These are phyloP conservation scores for Gloeostereum incarnatum DNA, from an alignment of 768 basidiomycete species.

Conservation along the genomic window DNA sequence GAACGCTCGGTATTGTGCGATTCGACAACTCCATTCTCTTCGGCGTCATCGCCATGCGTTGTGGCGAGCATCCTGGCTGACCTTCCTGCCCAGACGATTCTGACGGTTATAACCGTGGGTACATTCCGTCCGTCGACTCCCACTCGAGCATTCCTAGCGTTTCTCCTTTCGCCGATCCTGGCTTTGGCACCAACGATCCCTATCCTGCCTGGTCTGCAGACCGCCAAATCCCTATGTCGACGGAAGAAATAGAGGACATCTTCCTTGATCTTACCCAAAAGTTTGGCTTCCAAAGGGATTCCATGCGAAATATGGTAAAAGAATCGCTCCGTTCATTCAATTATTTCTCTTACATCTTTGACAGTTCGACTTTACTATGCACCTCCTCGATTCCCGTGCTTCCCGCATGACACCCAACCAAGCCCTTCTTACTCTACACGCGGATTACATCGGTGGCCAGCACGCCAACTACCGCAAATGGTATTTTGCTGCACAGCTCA, in stretches of 20 bases:
- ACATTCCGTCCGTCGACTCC: slow-evolving; percentile 51
- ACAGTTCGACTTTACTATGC: slow-evolving; percentile 97
- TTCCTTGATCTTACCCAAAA: slow-evolving; percentile 97
- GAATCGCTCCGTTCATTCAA: slow-evolving; percentile 11
- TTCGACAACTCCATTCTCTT: too few species aligned
- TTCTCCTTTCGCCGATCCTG: slow-evolving; percentile 52
- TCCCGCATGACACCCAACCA: slow-evolving; percentile 97
- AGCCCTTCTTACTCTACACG: slow-evolving; percentile 92
- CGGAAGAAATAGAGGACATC: slow-evolving; percentile 98
- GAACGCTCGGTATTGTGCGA: too few species aligned
- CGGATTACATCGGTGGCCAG: slow-evolving; percentile 97
- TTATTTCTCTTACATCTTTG: slow-evolving; percentile 3
- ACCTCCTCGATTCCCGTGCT: slow-evolving; percentile 93
- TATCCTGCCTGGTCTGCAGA: slow-evolving; percentile 96
- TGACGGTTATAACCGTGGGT: slow-evolving; percentile 26
- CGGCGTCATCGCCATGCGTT: too few species aligned
- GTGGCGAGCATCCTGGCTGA: too few species aligned
- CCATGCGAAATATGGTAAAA: slow-evolving; percentile 90
- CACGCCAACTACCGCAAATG: slow-evolving; percentile 99
- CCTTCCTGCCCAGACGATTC: slow-evolving; percentile 23
- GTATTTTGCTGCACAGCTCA: slow-evolving; percentile 99
- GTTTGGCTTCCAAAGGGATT: slow-evolving; percentile 96
- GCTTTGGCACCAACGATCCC: slow-evolving; percentile 45
- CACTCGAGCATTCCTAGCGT: slow-evolving; percentile 49
- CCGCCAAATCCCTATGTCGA: slow-evolving; percentile 91